Evolutionary conservation across 1,284 basidiomycete genomes (phyloP).

Genomic region (Leucoagaricus sp.): DNA sequence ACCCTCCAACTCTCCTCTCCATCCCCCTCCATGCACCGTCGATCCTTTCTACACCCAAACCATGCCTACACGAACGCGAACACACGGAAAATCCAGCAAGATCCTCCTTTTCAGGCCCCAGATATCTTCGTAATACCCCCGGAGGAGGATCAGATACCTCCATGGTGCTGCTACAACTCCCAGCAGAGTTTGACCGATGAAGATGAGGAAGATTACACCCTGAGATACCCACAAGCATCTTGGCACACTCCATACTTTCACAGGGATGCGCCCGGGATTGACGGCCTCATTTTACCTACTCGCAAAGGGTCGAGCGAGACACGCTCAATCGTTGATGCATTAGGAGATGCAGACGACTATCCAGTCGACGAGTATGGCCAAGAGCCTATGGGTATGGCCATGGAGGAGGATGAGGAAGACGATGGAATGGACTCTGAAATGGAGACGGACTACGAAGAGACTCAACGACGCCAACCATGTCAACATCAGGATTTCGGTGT

Average conservation of each 20-base stretch:
- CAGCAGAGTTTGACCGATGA: slow-evolving; percentile 26
- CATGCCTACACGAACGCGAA: slow-evolving; percentile 16
- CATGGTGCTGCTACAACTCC: slow-evolving; percentile 70
- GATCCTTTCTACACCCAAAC: slow-evolving; percentile 9
- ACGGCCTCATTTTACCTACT: slow-evolving; percentile 26
- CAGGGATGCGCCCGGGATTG: slow-evolving; percentile 12
- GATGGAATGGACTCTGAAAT: slow-evolving; percentile 24
- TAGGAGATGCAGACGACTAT: slow-evolving; percentile 27
- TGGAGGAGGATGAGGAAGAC: slow-evolving; percentile 18
- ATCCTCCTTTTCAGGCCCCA: slow-evolving; percentile 45
- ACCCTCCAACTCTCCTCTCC: slow-evolving; percentile 10
- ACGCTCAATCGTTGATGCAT: slow-evolving; percentile 29
- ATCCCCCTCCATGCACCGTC: slow-evolving; percentile 18
- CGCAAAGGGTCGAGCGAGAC: slow-evolving; percentile 17
- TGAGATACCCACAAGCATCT: slow-evolving; percentile 17
- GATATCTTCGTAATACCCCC: slow-evolving; percentile 71
- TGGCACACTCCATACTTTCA: slow-evolving; percentile 21
- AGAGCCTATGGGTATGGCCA: slow-evolving; percentile 8
- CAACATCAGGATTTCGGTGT: background rate
- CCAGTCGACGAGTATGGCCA: slow-evolving; percentile 26
- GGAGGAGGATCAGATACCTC: slow-evolving; percentile 64
- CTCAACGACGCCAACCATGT: slow-evolving; percentile 17
- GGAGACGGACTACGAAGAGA: slow-evolving; percentile 16
- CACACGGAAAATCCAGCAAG: slow-evolving; percentile 19
- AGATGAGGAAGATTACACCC: slow-evolving; percentile 29